Conservation (phyloP, 2,329 filamentous ascomycete genomes). For the Ceratocystis alfenasii region DNA sequence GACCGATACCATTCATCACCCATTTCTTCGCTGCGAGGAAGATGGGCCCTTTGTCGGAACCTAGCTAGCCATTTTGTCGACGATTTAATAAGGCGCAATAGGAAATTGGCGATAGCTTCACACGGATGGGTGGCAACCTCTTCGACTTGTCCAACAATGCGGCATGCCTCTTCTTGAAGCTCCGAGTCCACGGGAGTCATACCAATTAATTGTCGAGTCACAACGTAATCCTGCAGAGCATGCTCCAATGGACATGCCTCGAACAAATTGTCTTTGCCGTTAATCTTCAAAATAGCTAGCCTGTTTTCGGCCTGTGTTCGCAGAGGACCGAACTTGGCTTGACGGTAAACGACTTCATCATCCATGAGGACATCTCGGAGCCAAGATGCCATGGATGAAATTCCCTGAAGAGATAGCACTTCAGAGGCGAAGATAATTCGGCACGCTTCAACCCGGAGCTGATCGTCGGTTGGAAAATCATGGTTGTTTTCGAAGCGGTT, state of each 20-base stretch:
- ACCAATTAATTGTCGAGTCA: slow-evolving; percentile 41
- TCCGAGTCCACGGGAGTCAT: slow-evolving; percentile 48
- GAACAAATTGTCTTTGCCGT: slow-evolving; percentile 46
- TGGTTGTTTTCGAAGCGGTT: slow-evolving; percentile 35
- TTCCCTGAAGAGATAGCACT: slow-evolving; percentile 33
- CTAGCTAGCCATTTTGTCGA: slow-evolving; percentile 44
- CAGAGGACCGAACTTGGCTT: slow-evolving; percentile 39
- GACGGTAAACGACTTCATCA: slow-evolving; percentile 33
- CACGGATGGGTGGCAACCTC: slow-evolving; percentile 39
- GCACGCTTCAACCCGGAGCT: slow-evolving; percentile 47
- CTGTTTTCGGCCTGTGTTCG: slow-evolving; percentile 37
- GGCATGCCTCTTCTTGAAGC: slow-evolving; percentile 47
- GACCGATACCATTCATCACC: slow-evolving; percentile 38
- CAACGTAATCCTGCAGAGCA: slow-evolving; percentile 44
- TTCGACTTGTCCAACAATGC: slow-evolving; percentile 46
- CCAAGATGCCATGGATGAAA: slow-evolving; percentile 38
- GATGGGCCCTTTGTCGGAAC: slow-evolving; percentile 45
- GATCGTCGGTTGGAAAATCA: slow-evolving; percentile 37
- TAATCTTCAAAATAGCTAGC: slow-evolving; percentile 41
- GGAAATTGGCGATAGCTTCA: slow-evolving; percentile 43
- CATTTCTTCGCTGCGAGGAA: slow-evolving; percentile 47
- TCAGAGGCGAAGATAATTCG: slow-evolving; percentile 46
- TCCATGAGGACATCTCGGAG: slow-evolving; percentile 48
- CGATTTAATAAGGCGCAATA: slow-evolving; percentile 40
- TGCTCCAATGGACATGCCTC: slow-evolving; percentile 44